A percentile compares a stretch with the other conserved stretches of the same genome.
phyloP scores from a whole-genome alignment of 2,329 filamentous ascomycete genomes.

The Alternaria viburni region DNA sequence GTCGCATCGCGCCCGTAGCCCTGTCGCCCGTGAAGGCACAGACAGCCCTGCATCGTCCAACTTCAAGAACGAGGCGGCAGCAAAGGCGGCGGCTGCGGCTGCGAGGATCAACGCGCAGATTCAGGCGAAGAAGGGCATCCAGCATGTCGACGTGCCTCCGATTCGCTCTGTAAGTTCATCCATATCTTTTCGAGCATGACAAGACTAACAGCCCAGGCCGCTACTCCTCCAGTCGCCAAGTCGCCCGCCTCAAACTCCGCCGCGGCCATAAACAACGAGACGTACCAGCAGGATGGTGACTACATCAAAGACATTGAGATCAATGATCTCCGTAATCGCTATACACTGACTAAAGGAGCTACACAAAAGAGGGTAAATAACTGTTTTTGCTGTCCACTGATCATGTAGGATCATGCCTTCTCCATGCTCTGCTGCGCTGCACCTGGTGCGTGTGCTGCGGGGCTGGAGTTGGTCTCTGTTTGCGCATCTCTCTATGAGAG shows the following conservation, averaged over 20 bases:
- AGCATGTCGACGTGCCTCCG: constrained; percentile 87
- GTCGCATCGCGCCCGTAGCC: constrained; percentile 79
- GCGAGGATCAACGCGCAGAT: constrained; percentile 58
- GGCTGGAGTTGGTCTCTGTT: constrained; percentile 36
- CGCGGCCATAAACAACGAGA: constrained; percentile 69
- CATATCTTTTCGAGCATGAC: background rate
- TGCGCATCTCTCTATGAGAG: constrained; percentile 46
- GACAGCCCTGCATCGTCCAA: constrained; percentile 55
- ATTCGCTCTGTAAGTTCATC: constrained; percentile 64
- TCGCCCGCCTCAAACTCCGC: constrained; percentile 59
- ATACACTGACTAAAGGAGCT: constrained; percentile 93
- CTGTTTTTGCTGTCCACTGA: constrained; percentile 74
- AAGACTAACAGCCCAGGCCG: constrained; percentile 41
- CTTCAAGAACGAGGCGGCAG: constrained; percentile 65
- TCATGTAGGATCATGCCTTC: constrained; percentile 57
- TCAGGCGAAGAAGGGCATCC: constrained; percentile 76
- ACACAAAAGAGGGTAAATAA: constrained; percentile 99
- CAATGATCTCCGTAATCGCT: constrained; percentile 96
- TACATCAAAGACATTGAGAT: constrained; percentile 99
- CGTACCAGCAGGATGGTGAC: constrained; percentile 95
- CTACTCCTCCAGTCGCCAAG: constrained; percentile 60
- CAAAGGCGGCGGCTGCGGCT: constrained; percentile 82
- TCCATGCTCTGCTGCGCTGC: constrained; percentile 32
- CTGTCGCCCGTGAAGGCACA: constrained; percentile 62
- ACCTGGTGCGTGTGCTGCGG: constrained; percentile 61